Evolutionary conservation across 305 asterid genomes (phyloP), one percentile per base, ranked within the genome.

Genomic region (Rubia peregrina): DNA sequence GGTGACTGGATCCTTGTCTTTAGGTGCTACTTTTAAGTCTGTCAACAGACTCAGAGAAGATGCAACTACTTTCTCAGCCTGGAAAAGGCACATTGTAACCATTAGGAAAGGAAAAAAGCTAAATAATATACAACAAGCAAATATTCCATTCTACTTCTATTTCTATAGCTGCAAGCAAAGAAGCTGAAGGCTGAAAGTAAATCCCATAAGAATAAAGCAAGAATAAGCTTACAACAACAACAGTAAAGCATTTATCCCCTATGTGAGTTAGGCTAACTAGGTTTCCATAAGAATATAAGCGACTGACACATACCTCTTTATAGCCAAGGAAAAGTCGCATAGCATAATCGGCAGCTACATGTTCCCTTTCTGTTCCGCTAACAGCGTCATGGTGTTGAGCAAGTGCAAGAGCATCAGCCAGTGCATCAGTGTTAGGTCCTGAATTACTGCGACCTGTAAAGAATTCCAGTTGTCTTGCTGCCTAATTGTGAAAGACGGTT

Each of bases 331-430:
- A 85, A 71, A 91, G 88, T 70, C 97, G 89, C 86, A 81, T 36
- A 55, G 96, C 88, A 86, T 89, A 91, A 81, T 89, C 97, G 78
- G 85, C 83, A 69, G 95, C 90, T 56, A 88, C 95, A 48, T 91
- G 96, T 82, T 87, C 91, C 73, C 86, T 79, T 75, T 87, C 80
- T 7, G 97, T 91, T 76, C 97, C 97, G 73, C 89, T 89, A 73
- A 91, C 87, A 22, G 87, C 96, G 80, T 91, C 97, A 79, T 89
- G 97, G 81, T 91, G 97, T 69, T 91, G 96, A 67, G 86, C 91
- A 76, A 91, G 77, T 80, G 91, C 91, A 82, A 91, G 75, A 71
- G 95, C 95, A 84, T 91, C 89, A 66, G 89, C 97, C 71, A 91
- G 76, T 65, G 80, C 77, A 73, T 86, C 89, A 26, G 97, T 89